phyloP scores from a whole-genome alignment of 768 basidiomycete genomes.

The Macrolepiota dolichaula region DNA sequence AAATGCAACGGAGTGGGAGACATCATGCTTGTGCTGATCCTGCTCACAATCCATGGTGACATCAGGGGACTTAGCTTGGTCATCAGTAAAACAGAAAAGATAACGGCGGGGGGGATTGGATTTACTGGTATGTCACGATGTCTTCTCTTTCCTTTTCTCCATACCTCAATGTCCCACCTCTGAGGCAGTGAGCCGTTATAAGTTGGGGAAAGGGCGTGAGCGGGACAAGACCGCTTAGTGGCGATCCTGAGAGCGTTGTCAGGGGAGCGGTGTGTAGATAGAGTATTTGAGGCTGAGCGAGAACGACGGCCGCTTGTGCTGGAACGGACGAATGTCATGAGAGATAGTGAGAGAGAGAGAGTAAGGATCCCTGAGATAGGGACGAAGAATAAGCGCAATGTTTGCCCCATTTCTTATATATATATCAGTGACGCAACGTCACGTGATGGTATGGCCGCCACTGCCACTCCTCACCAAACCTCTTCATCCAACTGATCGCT shows the following conservation, averaged over 20 bases:
- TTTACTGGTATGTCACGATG: constrained; percentile 44
- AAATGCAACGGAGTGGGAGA: constrained; percentile 27
- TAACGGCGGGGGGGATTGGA: background rate
- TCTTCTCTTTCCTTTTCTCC: constrained; percentile 52
- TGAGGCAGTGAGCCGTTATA: constrained; percentile 22
- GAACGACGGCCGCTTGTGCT: constrained; percentile 47
- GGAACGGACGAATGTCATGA: constrained; percentile 25
- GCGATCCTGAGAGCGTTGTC: constrained; percentile 37
- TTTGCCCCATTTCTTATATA: background rate
- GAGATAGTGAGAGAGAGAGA: background rate
- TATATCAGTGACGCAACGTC: background rate
- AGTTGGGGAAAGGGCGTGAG: constrained; percentile 28
- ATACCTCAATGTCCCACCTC: constrained; percentile 51
- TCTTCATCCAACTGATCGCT: background rate
- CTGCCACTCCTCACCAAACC: background rate
- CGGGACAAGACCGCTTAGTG: constrained; percentile 48
- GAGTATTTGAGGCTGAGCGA: constrained; percentile 44
- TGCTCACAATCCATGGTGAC: constrained; percentile 3
- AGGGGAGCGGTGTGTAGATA: constrained; percentile 19
- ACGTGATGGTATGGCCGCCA: background rate
- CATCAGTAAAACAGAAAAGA: constrained; percentile 5
- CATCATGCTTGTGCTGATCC: constrained; percentile 24
- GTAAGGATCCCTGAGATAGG: background rate
- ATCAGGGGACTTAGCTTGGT: background rate
- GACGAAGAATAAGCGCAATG: background rate